A percentile compares a stretch with the other conserved stretches of the same genome.
These are phyloP conservation scores for Phytopythium vexans DNA, from an alignment of 352 stramenopile species.

Conservation along the genomic window DNA sequence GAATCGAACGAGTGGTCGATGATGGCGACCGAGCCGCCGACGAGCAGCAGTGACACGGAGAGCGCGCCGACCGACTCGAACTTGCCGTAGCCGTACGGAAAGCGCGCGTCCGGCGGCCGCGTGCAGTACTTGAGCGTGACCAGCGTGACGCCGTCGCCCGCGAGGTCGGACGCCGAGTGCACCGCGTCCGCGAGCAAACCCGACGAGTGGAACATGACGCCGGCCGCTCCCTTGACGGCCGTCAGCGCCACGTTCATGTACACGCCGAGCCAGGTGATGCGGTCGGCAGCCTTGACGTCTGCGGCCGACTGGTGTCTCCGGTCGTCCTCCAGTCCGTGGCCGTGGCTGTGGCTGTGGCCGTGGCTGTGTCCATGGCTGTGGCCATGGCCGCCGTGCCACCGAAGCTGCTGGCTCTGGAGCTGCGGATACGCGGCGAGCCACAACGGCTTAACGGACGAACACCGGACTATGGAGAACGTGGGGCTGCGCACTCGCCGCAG, in stretches of 20 bases:
- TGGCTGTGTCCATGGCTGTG: constrained; percentile 26
- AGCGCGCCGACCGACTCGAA: constrained; percentile 73
- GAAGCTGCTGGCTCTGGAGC: constrained; percentile 1
- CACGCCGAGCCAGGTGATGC: constrained; percentile 71
- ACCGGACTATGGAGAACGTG: not conserved
- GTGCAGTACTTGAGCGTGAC: constrained; percentile 87
- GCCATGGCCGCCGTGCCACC: constrained; percentile 28
- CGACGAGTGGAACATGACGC: constrained; percentile 75
- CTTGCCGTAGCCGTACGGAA: constrained; percentile 80
- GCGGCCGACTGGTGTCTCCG: constrained; percentile 23
- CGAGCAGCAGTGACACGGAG: constrained; percentile 57
- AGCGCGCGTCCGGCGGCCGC: constrained; percentile 88
- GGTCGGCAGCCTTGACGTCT: constrained; percentile 42
- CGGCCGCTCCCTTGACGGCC: constrained; percentile 63
- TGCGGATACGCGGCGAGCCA: not conserved
- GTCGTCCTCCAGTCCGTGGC: constrained; percentile 20
- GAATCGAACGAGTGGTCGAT: constrained; percentile 67
- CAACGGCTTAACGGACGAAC: not conserved
- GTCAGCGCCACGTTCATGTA: constrained; percentile 70
- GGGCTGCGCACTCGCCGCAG: not conserved
- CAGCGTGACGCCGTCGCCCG: constrained; percentile 94
- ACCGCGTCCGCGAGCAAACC: constrained; percentile 93
- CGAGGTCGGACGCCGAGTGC: constrained; percentile 93
- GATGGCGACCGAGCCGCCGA: constrained; percentile 63
- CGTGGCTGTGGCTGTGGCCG: constrained; percentile 22